phyloP scores from a whole-genome alignment of 805 yeast species.

The Myxozyma neotropica region DNA sequence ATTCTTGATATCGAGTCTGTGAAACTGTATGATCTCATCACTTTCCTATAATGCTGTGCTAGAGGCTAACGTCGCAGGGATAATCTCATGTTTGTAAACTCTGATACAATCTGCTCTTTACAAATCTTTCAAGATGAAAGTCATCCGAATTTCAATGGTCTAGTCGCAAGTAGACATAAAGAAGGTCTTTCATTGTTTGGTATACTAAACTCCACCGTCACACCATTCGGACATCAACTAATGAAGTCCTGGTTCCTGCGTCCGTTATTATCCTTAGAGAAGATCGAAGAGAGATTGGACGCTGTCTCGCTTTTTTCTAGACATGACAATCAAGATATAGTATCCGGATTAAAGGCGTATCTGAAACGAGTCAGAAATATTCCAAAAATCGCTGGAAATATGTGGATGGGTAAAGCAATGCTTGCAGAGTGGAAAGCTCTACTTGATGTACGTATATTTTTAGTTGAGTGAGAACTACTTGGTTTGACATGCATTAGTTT shows the following conservation, averaged over 20 bases:
- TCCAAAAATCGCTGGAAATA: slow-evolving; percentile 29
- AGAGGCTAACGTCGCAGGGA: slow-evolving; percentile 7
- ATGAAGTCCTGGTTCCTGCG: slow-evolving; percentile 44
- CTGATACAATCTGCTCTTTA: slow-evolving; percentile 40
- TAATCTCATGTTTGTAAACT: slow-evolving; percentile 39
- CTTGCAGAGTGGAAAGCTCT: slow-evolving; percentile 42
- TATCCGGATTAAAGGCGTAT: slow-evolving; percentile 35
- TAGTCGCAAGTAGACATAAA: slow-evolving; percentile 17
- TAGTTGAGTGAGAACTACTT: slow-evolving; percentile 27
- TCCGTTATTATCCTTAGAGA: slow-evolving; percentile 42
- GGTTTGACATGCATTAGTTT: slow-evolving; percentile 9
- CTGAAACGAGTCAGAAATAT: slow-evolving; percentile 43
- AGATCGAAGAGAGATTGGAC: slow-evolving; percentile 42
- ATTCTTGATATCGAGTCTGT: slow-evolving; percentile 31
- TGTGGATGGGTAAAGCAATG: slow-evolving; percentile 40
- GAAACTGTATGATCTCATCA: not conserved
- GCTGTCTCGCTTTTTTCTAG: slow-evolving; percentile 39
- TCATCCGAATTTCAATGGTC: slow-evolving; percentile 34
- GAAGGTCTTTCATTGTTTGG: slow-evolving; percentile 32
- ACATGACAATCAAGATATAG: slow-evolving; percentile 33
- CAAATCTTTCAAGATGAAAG: slow-evolving; percentile 36
- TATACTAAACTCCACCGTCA: slow-evolving; percentile 38
- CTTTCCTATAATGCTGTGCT: too few species aligned
- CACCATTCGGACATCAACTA: slow-evolving; percentile 41
- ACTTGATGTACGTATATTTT: slow-evolving; percentile 34